Base-by-base conservation (phyloP, 2,329 filamentous ascomycete genomes). In the Chaetomium globosum region DNA sequence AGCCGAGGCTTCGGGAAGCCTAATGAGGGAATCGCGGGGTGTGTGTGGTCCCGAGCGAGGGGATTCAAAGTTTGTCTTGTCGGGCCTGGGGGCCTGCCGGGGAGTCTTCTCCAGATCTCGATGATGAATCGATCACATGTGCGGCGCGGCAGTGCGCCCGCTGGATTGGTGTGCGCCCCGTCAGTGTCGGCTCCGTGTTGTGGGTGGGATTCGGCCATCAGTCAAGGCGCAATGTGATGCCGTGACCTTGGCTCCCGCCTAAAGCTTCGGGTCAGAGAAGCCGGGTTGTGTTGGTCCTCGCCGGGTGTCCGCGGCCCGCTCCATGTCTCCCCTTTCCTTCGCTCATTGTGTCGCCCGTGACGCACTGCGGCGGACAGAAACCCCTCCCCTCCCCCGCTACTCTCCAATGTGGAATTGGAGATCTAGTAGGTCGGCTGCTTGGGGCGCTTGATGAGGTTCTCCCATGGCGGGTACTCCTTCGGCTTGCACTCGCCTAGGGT, bases 401-500 rank as follows among this genome's bases (percentile, higher is more conserved):
- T 43, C 55, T 21, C 19, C 53, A 10, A 52, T 9, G 19, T 6
- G n/a, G 26, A 12, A 46, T 31, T 13, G 54, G 9, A 4, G 36
- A 9, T 61, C 52, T 68, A 69, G 61, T 69, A 68, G 36, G 65
- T 65, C 46, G 58, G 67, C 63, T 74, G 69, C 68, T 73, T 75
- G 67, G 74, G 70, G 67, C 74, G 76, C 68, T 74, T 75, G 71
- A 78, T 77, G 64, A 77, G 70, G 68, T 74, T 74, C 65, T 77
- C 75, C 77, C 77, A 78, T 1, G 73, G 69, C 13, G 76, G 74
- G 31, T 74, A 72, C 21, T 73, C 70, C 51, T 74, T 75, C 3
- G 77, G 77, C 63, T 75, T 77, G 73, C 77, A 78, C 71, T 77
- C 75, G 57, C 76, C 76, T 77, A 62, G 23, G 9, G 26, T 56